Conservation (phyloP, 169 alveolate genomes). For the Theileria parva region DNA sequence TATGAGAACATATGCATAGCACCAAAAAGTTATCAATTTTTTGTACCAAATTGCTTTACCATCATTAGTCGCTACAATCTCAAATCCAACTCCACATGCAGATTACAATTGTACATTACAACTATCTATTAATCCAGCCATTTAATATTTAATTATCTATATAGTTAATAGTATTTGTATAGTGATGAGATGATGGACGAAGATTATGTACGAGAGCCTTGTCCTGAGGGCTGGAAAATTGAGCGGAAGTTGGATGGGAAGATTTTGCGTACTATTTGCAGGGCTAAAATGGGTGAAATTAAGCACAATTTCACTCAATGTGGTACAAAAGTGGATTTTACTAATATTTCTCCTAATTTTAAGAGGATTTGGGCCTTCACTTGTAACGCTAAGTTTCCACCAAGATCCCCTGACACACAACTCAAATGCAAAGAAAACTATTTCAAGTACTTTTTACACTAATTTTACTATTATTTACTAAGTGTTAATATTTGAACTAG, state of each 20-base stretch:
- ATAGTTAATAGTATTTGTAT: neutral
- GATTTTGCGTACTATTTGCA: conserved; percentile 45
- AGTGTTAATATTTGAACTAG: no score
- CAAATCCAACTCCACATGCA: conserved; percentile 34
- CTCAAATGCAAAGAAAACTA: conserved; percentile 54
- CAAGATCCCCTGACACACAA: conserved; percentile 34
- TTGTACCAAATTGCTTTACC: conserved; percentile 46
- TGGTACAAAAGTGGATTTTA: conserved; percentile 67
- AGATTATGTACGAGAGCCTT: conserved; percentile 64
- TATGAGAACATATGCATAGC: conserved; percentile 23
- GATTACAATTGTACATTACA: conserved; percentile 46
- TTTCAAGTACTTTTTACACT: conserved; percentile 16
- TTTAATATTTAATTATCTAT: neutral
- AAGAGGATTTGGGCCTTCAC: conserved; percentile 69
- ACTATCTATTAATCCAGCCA: neutral
- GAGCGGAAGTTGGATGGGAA: conserved; percentile 38
- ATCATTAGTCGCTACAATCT: conserved; percentile 7
- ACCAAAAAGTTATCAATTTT: conserved; percentile 29
- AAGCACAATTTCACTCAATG: conserved; percentile 48
- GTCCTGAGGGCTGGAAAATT: conserved; percentile 74
- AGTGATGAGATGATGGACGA: conserved; percentile 45
- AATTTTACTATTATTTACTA: no score
- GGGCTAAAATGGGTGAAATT: conserved; percentile 50
- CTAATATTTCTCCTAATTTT: conserved; percentile 61
- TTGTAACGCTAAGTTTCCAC: conserved; percentile 70